Evolutionary conservation across 2,329 filamentous ascomycete genomes (phyloP).

Genomic region (Grosmannia huntii): DNA sequence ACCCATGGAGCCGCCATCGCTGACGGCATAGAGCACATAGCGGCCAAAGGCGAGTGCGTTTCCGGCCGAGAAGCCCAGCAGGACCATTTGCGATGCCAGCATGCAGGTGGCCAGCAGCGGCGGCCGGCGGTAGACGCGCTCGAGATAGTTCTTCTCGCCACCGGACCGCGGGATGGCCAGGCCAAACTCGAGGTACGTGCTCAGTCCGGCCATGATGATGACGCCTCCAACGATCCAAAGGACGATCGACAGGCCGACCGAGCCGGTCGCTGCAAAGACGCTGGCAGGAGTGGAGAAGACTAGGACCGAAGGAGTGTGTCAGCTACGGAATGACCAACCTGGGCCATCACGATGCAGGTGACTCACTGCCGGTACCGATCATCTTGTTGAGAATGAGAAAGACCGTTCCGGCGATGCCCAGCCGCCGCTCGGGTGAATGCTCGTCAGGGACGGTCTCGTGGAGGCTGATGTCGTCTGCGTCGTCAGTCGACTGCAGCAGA

Average conservation of each 20-base stretch:
- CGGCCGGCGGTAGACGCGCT: conserved; percentile 36
- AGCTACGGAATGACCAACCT: background rate
- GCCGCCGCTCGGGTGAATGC: conserved; percentile 14
- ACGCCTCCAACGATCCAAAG: conserved; percentile 39
- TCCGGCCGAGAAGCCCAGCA: conserved; percentile 36
- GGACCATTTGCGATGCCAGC: conserved; percentile 35
- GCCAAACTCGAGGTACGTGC: conserved; percentile 30
- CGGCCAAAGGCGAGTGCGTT: conserved; percentile 38
- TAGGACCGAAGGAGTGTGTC: background rate
- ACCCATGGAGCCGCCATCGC: conserved; percentile 16
- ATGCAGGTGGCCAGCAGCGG: conserved; percentile 38
- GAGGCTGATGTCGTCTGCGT: background rate
- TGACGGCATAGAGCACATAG: conserved; percentile 31
- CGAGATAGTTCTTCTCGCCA: conserved; percentile 40
- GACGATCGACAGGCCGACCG: conserved; percentile 37
- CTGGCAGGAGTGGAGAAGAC: conserved; percentile 43
- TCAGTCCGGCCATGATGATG: conserved; percentile 29
- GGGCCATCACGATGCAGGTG: background rate
- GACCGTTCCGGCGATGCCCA: conserved; percentile 22
- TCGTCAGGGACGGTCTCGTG: background rate
- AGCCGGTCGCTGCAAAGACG: conserved; percentile 39
- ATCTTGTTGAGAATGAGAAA: conserved; percentile 25
- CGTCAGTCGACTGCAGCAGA: background rate
- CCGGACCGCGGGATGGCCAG: conserved; percentile 30
- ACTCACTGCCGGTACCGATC: conserved; percentile 22